phyloP scores from a whole-genome alignment of 805 yeast species.

The Hanseniaspora clermontiae region DNA sequence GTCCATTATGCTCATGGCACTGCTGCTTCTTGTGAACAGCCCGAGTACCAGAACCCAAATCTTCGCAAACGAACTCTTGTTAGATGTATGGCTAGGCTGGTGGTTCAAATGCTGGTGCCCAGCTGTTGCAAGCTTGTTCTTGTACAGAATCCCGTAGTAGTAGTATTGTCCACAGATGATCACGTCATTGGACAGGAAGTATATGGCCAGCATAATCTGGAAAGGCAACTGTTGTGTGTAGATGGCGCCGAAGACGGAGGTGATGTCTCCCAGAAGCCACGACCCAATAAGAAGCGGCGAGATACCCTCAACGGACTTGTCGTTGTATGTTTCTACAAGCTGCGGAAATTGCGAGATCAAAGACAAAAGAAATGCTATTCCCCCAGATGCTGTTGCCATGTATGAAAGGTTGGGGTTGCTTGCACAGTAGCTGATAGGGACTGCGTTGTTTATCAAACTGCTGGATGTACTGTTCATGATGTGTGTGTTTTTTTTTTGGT shows the following conservation, averaged over 20 bases:
- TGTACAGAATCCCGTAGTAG: slow-evolving; percentile 40
- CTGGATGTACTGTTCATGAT: neutral
- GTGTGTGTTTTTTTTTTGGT: neutral
- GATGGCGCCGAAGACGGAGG: slow-evolving; percentile 55
- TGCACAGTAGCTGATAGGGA: slow-evolving; percentile 7
- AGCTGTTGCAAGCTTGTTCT: slow-evolving; percentile 24
- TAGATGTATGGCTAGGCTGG: neutral
- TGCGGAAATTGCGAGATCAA: slow-evolving; percentile 45
- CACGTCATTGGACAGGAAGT: slow-evolving; percentile 61
- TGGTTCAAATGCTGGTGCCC: slow-evolving; percentile 27
- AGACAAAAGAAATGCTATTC: slow-evolving; percentile 34
- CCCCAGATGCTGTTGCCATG: slow-evolving; percentile 32
- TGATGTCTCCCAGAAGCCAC: slow-evolving; percentile 35
- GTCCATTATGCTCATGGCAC: slow-evolving; percentile 19
- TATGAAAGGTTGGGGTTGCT: slow-evolving; percentile 19
- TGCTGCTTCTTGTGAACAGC: slow-evolving; percentile 13
- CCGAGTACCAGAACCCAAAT: neutral
- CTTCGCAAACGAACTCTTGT: neutral
- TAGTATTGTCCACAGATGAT: slow-evolving; percentile 58
- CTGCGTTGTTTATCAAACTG: neutral
- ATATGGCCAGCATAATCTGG: slow-evolving; percentile 58
- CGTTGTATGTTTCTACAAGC: slow-evolving; percentile 40
- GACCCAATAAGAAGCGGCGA: slow-evolving; percentile 41
- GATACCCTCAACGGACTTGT: slow-evolving; percentile 49
- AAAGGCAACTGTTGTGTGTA: slow-evolving; percentile 70